These are phyloP conservation scores for Epichloe sp. DNA, from an alignment of 2,329 filamentous ascomycete species.

Conservation along the genomic window DNA sequence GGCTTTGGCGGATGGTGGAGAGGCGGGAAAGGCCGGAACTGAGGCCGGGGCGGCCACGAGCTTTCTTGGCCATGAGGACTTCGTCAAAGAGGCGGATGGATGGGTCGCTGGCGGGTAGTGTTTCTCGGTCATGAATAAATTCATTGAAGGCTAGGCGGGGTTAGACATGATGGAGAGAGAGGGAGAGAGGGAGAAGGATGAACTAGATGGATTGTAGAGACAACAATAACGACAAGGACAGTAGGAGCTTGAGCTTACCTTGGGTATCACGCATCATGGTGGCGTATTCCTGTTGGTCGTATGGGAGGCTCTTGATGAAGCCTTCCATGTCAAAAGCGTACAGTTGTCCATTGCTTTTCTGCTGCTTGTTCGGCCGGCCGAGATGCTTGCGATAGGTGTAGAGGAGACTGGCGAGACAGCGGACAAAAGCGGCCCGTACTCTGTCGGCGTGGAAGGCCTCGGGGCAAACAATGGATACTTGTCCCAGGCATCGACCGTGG, in stretches of 20 bases:
- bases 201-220: neutral
- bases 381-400: conserved; percentile 55
- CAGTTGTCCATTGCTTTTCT: conserved; percentile 46
- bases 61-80: conserved; percentile 67
- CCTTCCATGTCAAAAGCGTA: conserved; percentile 53
- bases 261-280: conserved; percentile 53
- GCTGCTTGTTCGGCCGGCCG: conserved; percentile 44
- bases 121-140: conserved; percentile 73
- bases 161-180: neutral
- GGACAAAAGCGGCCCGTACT: conserved; percentile 49
- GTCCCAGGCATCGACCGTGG: conserved; percentile 48
- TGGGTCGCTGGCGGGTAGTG: conserved; percentile 45
- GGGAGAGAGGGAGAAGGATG: neutral
- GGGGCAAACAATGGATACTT: conserved; percentile 50
- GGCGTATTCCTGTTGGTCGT: conserved; percentile 53
- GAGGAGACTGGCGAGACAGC: conserved; percentile 51
- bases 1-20: conserved; percentile 44
- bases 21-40: conserved; percentile 51
- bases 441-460: conserved; percentile 49
- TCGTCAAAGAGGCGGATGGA: conserved; percentile 69
- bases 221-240: neutral
- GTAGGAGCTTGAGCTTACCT: conserved; percentile 28
- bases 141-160: conserved; percentile 48
- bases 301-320: conserved; percentile 50
- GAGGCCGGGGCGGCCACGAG: conserved; percentile 50